Conservation (phyloP, 1,139 yeast genomes). For the Magnusiomyces sp. region DNA sequence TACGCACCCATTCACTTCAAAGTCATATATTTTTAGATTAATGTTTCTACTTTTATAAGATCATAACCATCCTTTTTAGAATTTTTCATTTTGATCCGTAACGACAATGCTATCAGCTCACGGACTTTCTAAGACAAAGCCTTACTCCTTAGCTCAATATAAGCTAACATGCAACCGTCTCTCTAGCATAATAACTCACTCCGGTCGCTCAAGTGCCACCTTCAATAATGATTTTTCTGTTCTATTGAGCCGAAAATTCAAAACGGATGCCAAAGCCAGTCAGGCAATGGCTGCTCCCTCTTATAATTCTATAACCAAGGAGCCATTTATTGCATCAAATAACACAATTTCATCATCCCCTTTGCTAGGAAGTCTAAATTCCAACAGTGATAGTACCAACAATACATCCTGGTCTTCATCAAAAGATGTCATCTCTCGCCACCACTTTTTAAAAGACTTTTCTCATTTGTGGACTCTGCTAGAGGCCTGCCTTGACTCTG, state of each 20-base stretch:
- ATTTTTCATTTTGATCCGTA: neutral
- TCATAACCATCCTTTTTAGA: too few species aligned
- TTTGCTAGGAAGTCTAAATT: neutral
- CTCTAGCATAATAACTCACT: neutral
- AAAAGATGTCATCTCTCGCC: conserved; percentile 26
- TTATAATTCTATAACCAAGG: neutral
- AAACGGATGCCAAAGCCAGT: neutral
- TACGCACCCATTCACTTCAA: too few species aligned
- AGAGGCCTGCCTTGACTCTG: conserved; percentile 69
- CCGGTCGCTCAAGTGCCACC: too few species aligned
- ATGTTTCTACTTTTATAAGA: too few species aligned
- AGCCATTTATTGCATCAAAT: neutral
- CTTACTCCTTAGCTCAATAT: neutral
- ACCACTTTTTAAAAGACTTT: conserved; percentile 38
- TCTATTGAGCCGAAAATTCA: neutral
- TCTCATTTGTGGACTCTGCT: conserved; percentile 65
- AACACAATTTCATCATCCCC: neutral
- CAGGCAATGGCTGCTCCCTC: conserved; percentile 1
- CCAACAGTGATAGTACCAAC: neutral
- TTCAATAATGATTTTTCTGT: neutral
- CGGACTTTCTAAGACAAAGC: neutral
- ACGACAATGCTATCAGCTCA: neutral
- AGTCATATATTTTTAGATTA: too few species aligned
- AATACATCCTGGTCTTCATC: conserved; percentile 30
- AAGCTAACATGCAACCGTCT: neutral